Evolutionary conservation across 192 early-diverging fungal species (phyloP).

Genomic region (Dissophora globulifera): DNA sequence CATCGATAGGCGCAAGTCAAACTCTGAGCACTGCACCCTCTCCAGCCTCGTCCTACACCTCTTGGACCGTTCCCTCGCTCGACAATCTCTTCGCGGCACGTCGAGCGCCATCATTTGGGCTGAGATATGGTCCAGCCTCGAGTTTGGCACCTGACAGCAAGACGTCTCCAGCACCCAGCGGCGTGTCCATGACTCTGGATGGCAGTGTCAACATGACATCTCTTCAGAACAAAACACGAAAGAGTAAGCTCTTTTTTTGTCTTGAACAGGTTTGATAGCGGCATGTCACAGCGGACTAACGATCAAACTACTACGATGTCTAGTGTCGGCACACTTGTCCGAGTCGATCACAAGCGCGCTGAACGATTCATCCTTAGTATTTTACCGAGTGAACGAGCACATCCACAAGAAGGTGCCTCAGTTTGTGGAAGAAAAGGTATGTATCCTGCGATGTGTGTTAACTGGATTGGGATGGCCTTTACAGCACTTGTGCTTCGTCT

Average conservation of each 20-base stretch:
- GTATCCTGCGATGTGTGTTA: neutral
- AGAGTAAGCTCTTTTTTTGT: constrained; percentile 14
- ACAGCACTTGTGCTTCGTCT: too few relatives aligned
- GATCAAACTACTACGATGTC: neutral
- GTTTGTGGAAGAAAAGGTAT: constrained; percentile 46
- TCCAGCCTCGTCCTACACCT: constrained; percentile 3
- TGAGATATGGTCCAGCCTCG: constrained; percentile 13
- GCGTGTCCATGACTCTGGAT: constrained; percentile 35
- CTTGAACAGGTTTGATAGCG: neutral
- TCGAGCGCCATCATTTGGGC: constrained; percentile 26
- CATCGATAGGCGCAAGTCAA: too few relatives aligned
- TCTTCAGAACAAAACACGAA: constrained; percentile 29
- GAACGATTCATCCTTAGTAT: constrained; percentile 35
- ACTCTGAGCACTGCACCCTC: neutral
- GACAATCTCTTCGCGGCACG: constrained; percentile 27
- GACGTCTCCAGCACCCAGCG: constrained; percentile 30
- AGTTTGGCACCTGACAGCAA: constrained; percentile 5
- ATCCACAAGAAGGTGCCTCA: constrained; percentile 46
- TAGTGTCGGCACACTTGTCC: constrained; percentile 40
- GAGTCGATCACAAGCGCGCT: constrained; percentile 26
- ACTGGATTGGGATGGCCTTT: too few relatives aligned
- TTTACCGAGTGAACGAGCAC: constrained; percentile 47
- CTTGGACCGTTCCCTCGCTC: constrained; percentile 41
- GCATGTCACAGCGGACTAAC: neutral
- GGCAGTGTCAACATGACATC: constrained; percentile 14